These are phyloP conservation scores for Aureobasidium vineae DNA, from an alignment of 2,329 filamentous ascomycete species.

Conservation along the genomic window DNA sequence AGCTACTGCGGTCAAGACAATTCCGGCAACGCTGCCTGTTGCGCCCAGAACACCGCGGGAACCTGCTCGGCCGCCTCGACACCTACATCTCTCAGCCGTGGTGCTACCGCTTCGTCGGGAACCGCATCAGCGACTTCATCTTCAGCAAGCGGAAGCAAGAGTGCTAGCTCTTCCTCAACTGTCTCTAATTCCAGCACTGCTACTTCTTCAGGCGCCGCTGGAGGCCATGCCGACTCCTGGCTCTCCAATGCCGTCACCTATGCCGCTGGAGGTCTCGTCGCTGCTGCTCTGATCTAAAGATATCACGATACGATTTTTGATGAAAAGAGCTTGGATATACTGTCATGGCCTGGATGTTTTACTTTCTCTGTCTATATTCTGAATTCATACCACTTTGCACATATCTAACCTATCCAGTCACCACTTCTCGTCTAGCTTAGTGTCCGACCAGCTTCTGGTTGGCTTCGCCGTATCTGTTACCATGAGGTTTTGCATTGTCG, in stretches of 20 bases:
- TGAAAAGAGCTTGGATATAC: neutral
- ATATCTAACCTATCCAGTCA: neutral
- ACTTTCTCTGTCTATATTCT: slow-evolving; percentile 17
- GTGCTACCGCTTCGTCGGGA: slow-evolving; percentile 19
- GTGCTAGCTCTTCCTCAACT: neutral
- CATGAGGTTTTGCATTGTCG: slow-evolving; percentile 42
- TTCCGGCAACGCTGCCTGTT: slow-evolving; percentile 23
- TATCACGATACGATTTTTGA: neutral
- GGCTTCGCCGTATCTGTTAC: slow-evolving; percentile 38
- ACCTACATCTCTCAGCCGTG: slow-evolving; percentile 20
- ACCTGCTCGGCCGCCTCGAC: slow-evolving; percentile 23
- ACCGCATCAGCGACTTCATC: slow-evolving; percentile 10
- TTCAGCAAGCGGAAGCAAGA: neutral
- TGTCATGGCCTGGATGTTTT: neutral
- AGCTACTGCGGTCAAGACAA: slow-evolving; percentile 25
- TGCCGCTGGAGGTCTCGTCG: slow-evolving; percentile 19
- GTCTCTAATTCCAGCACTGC: slow-evolving; percentile 12
- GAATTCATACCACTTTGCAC: neutral
- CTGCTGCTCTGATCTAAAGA: slow-evolving; percentile 19
- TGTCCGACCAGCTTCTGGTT: slow-evolving; percentile 26
- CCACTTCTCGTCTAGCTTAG: neutral
- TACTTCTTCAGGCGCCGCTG: slow-evolving; percentile 20
- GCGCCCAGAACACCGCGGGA: slow-evolving; percentile 25
- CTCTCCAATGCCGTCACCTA: slow-evolving; percentile 23
- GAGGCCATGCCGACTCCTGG: slow-evolving; percentile 20